These are phyloP conservation scores for Aureobasidium sp. DNA, from an alignment of 2,329 filamentous ascomycete species.

Conservation along the genomic window DNA sequence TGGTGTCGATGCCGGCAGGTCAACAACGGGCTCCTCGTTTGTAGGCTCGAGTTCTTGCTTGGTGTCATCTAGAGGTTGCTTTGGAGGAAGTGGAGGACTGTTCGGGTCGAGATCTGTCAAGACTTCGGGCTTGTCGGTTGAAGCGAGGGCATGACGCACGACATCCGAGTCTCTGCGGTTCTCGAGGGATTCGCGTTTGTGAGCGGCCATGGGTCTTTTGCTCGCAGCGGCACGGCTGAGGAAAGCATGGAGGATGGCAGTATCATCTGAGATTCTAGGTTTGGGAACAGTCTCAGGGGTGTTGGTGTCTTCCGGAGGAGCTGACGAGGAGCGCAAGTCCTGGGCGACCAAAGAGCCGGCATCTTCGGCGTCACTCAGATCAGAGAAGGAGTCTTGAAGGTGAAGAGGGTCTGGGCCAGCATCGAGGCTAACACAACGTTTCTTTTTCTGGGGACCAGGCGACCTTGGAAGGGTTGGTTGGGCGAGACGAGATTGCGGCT, in stretches of 20 bases:
- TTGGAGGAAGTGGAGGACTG: conserved; percentile 31
- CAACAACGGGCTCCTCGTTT: neutral
- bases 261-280: conserved; percentile 36
- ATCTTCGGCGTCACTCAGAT: conserved; percentile 4
- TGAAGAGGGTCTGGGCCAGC: neutral
- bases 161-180: conserved; percentile 40
- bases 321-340: conserved; percentile 17
- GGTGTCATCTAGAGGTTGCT: conserved; percentile 11
- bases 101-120: conserved; percentile 41
- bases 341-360: neutral
- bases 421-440: neutral
- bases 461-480: neutral
- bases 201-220: conserved; percentile 28
- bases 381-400: neutral
- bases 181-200: conserved; percentile 33
- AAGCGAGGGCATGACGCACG: conserved; percentile 38
- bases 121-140: conserved; percentile 30
- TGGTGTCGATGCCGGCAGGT: neutral
- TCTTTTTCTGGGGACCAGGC: conserved; percentile 3
- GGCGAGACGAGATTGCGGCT: neutral
- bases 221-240: conserved; percentile 40
- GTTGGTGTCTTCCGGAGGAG: conserved; percentile 25
- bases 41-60: neutral
- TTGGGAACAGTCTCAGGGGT: conserved; percentile 16
- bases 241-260: conserved; percentile 41